phyloP scores from a whole-genome alignment of 257 asterid genomes.

The Scutellaria barbata region DNA sequence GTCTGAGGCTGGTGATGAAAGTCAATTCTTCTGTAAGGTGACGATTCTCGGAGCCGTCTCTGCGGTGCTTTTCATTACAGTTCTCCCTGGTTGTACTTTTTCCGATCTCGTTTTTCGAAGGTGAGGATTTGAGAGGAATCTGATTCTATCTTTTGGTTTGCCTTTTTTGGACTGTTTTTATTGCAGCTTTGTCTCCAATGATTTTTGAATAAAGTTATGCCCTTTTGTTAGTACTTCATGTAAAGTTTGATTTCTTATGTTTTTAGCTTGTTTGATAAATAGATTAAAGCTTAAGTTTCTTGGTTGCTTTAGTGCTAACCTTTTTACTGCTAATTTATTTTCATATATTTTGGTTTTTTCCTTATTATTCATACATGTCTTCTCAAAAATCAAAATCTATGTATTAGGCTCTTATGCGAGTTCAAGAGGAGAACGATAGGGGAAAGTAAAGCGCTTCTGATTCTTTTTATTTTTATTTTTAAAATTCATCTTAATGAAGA shows the following conservation, averaged over 20 bases:
- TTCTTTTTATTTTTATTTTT: neutral
- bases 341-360: conserved; percentile 18
- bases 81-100: conserved; percentile 35
- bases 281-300: conserved; percentile 36
- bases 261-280: conserved; percentile 31
- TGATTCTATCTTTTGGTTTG: conserved; percentile 37
- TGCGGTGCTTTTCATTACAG: conserved; percentile 34
- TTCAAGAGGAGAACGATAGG: conserved; percentile 21
- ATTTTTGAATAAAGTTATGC: conserved; percentile 43
- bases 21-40: conserved; percentile 14
- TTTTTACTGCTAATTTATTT: conserved; percentile 19
- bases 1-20: conserved; percentile 32
- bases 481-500: conserved; percentile 13
- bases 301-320: conserved; percentile 29
- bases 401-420: conserved; percentile 26
- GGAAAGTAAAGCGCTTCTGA: conserved; percentile 10
- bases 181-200: conserved; percentile 48
- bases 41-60: conserved; percentile 18
- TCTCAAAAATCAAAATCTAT: neutral
- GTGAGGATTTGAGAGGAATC: conserved; percentile 48
- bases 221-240: conserved; percentile 24
- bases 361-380: conserved; percentile 6
- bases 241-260: conserved; percentile 36
- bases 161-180: conserved; percentile 36
- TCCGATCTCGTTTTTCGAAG: conserved; percentile 67